phyloP scores from a whole-genome alignment of 805 yeast genomes.

The Kuraishia molischiana region DNA sequence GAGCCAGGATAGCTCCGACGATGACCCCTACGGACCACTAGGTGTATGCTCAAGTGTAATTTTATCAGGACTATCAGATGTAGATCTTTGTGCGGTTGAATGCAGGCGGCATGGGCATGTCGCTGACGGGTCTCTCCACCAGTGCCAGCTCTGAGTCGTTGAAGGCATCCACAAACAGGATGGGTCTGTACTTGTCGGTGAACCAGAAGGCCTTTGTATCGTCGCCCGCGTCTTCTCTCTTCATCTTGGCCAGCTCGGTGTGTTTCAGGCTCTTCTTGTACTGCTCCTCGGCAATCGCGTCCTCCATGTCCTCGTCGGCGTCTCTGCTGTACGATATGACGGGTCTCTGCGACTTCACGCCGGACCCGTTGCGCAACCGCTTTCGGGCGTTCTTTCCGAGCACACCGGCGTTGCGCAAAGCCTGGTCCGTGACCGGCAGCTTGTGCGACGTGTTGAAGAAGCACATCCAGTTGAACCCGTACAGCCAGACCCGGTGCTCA shows the following conservation, averaged over 20 bases:
- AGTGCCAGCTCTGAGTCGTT: slow-evolving; percentile 49
- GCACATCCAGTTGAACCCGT: slow-evolving; percentile 77
- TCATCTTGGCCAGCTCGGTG: slow-evolving; percentile 4
- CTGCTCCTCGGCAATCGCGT: slow-evolving; percentile 2
- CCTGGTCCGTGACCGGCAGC: slow-evolving; percentile 34
- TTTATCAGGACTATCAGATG: too few relatives aligned
- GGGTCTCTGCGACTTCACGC: slow-evolving; percentile 5
- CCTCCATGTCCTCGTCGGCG: slow-evolving; percentile 23
- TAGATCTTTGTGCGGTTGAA: slow-evolving; percentile 50
- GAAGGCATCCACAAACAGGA: slow-evolving; percentile 51
- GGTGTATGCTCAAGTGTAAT: too few relatives aligned
- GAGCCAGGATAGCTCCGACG: slow-evolving; percentile 43
- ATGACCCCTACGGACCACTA: slow-evolving; percentile 14
- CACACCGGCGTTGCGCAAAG: slow-evolving; percentile 11
- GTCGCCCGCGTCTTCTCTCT: slow-evolving; percentile 8
- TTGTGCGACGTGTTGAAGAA: slow-evolving; percentile 58
- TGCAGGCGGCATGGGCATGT: slow-evolving; percentile 50
- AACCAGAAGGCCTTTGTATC: slow-evolving; percentile 54
- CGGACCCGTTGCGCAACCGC: slow-evolving; percentile 21
- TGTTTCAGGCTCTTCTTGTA: slow-evolving; percentile 3
- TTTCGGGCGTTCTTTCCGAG: slow-evolving; percentile 16
- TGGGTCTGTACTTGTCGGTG: slow-evolving; percentile 65
- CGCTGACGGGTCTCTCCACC: slow-evolving; percentile 65
- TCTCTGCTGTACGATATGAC: slow-evolving; percentile 2
- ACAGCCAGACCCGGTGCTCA: slow-evolving; percentile 57